Percentiles rank a stretch among this genome's conserved stretches.
Evolutionary conservation across 345 rosid species (phyloP).

Genomic region (Eutrema japonicum): DNA sequence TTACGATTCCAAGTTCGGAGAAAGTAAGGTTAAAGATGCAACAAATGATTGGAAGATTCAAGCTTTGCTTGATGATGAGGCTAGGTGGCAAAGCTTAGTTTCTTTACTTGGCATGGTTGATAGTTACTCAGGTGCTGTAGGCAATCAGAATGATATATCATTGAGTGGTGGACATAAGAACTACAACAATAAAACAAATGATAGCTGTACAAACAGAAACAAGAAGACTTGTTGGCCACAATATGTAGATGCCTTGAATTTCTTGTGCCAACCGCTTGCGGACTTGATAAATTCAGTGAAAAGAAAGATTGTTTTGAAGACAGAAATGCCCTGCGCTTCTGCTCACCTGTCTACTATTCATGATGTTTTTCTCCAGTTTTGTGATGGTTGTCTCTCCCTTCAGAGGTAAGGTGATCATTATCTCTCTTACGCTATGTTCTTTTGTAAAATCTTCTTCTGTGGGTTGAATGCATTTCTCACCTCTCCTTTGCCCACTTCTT

Average conservation of each 20-base stretch:
- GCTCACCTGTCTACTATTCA: slow-evolving; percentile 55
- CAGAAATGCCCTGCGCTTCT: slow-evolving; percentile 47
- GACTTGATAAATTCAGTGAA: slow-evolving; percentile 67
- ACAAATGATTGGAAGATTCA: slow-evolving; percentile 49
- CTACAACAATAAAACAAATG: slow-evolving; percentile 27
- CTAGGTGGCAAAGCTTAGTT: slow-evolving; percentile 50
- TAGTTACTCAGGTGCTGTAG: slow-evolving; percentile 51
- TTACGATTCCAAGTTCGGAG: slow-evolving; percentile 42
- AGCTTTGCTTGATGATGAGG: slow-evolving; percentile 52
- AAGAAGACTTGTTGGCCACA: slow-evolving; percentile 46
- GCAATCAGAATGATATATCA: slow-evolving; percentile 42
- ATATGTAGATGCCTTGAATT: slow-evolving; percentile 64
- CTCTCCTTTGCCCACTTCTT: slow-evolving; percentile 29
- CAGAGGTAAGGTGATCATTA: slow-evolving; percentile 55
- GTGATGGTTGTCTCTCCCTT: slow-evolving; percentile 52
- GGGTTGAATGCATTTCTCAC: slow-evolving; percentile 32
- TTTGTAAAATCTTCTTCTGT: slow-evolving; percentile 27
- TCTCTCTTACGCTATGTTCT: slow-evolving; percentile 30
- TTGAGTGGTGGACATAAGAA: slow-evolving; percentile 40
- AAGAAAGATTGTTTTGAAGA: slow-evolving; percentile 55
- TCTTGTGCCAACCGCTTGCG: slow-evolving; percentile 81
- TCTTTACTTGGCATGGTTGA: slow-evolving; percentile 50
- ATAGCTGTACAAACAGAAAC: slow-evolving; percentile 42
- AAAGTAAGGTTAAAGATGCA: slow-evolving; percentile 43
- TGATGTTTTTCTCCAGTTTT: slow-evolving; percentile 60